Base-by-base conservation (phyloP, 208 protist species). In the Acanthamoeba lenticulata region DNA sequence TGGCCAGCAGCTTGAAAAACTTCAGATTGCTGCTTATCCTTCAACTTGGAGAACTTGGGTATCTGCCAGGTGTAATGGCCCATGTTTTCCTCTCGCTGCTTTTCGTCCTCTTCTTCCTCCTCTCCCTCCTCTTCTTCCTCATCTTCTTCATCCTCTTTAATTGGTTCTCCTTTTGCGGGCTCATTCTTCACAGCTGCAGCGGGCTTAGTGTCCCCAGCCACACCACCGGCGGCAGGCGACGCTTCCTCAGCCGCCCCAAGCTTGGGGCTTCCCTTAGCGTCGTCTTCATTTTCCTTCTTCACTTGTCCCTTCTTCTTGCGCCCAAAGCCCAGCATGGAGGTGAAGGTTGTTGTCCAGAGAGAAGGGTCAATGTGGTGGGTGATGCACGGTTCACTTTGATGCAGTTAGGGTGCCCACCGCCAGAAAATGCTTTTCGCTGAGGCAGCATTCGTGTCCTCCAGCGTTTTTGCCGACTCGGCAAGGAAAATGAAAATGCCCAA, bases 51-150 rank as follows among this genome's bases (percentile, higher is more conserved):
- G 40, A 44, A 85, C 74, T 45, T 85, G 74, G 74, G 9, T 4
- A 85, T n/a, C 40, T 55, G 40, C 74, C 74, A 85, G 34, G 36
- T 85, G 74, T 55, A 85, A 17, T 85, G 74, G 74, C 74, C 60
- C 27, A 21, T 69, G 60, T 69, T 69, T 21, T 69, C 60, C 60
- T 69, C 74, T 32, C 5, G 13, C 24, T 7, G 11, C 24, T 44
- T 27, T 85, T 40, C n/a, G 4, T 85, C n/a, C 7, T 34, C n/a
- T 45, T 85, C n/a, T 32, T 85, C 74, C 40, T 85, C 74, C 36
- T 85, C 74, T 85, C 40, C 74, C 44, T 85, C 74, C 27, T 85
- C 74, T 40, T 85, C 74, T 24, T 85, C 74, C 44, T 85, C 74
- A 9, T 85, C 74, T 4, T 85, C 74, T 32, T 85, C 74, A 85